phyloP scores from a whole-genome alignment of 805 yeast species.

The Scheffersomyces amazonensis region DNA sequence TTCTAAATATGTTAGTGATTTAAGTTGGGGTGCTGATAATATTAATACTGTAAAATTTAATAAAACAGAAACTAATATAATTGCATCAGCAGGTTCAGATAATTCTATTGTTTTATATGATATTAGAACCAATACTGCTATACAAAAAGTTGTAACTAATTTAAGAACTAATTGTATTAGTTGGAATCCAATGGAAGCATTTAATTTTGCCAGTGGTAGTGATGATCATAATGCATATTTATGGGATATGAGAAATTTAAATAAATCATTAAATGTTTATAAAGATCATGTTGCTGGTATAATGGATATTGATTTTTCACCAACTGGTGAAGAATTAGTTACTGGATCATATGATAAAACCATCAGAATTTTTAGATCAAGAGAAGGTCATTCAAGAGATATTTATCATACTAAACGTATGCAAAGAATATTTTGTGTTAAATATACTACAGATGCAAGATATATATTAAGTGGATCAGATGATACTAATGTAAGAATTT shows the following conservation, averaged over 20 bases:
- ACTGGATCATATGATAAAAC: conserved; percentile 96
- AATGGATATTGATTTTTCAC: conserved; percentile 90
- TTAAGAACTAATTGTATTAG: conserved; percentile 82
- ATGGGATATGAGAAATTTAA: conserved; percentile 95
- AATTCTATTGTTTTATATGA: conserved; percentile 90
- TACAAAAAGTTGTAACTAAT: conserved; percentile 82
- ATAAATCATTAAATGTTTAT: conserved; percentile 74
- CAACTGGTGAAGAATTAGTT: conserved; percentile 94
- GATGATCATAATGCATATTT: conserved; percentile 94
- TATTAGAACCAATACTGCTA: conserved; percentile 83
- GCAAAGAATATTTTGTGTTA: conserved; percentile 89
- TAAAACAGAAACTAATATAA: conserved; percentile 80
- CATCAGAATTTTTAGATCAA: conserved; percentile 69
- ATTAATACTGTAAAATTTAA: conserved; percentile 80
- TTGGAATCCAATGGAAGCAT: conserved; percentile 99
- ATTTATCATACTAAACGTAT: conserved; percentile 95
- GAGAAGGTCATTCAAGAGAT: conserved; percentile 91
- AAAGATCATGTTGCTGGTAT: conserved; percentile 97
- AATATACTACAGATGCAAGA: conserved; percentile 84
- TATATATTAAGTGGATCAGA: conserved; percentile 90
- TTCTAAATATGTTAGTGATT: conserved; percentile 68
- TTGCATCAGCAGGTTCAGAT: conserved; percentile 85
- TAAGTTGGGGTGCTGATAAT: conserved; percentile 97
- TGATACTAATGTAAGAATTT: conserved; percentile 90
- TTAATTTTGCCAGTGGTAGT: conserved; percentile 82